These are phyloP conservation scores for Fomitopsis pulvina DNA, from an alignment of 768 basidiomycete species.

Conservation along the genomic window DNA sequence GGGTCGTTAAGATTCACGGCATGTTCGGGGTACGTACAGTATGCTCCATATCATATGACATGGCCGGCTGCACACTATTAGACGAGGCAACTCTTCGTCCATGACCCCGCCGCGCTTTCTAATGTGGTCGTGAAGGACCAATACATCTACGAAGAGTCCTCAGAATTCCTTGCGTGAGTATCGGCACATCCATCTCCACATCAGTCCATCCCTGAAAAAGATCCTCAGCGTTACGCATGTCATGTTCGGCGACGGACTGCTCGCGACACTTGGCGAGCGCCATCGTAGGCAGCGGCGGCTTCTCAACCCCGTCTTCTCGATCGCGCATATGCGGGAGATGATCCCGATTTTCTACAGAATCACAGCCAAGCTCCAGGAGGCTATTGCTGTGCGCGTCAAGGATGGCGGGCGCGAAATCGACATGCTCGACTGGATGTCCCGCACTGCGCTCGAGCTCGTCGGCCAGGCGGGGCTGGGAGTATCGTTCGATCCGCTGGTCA, in stretches of 20 bases:
- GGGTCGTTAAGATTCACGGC: slow-evolving; percentile 6
- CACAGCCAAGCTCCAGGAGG: slow-evolving; percentile 15
- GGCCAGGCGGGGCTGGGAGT: slow-evolving; percentile 20
- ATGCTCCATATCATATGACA: not conserved
- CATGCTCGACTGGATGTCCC: slow-evolving; percentile 14
- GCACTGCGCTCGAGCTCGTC: slow-evolving; percentile 18
- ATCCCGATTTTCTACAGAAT: slow-evolving; percentile 20
- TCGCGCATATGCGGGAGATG: slow-evolving; percentile 19
- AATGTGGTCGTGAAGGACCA: slow-evolving; percentile 43
- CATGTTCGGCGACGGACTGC: slow-evolving; percentile 18
- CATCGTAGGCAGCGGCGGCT: slow-evolving; percentile 24
- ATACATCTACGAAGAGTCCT: slow-evolving; percentile 40
- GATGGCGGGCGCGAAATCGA: slow-evolving; percentile 1
- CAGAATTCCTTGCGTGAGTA: slow-evolving; percentile 37
- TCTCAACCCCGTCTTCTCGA: slow-evolving; percentile 24
- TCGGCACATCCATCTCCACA: not conserved
- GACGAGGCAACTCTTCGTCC: slow-evolving; percentile 31
- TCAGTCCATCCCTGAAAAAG: not conserved
- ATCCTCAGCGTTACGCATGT: slow-evolving; percentile 9
- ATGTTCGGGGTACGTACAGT: slow-evolving; percentile 4
- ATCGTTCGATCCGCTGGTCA: slow-evolving; percentile 17
- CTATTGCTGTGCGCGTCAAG: slow-evolving; percentile 1
- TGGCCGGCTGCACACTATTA: not conserved
- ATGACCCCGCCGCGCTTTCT: slow-evolving; percentile 41
- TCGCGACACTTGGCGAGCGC: slow-evolving; percentile 20